A percentile compares a stretch with the other conserved stretches of the same genome.
Evolutionary conservation across 2,329 filamentous ascomycete species (phyloP).

Genomic region (Xylariaceae sp.): DNA sequence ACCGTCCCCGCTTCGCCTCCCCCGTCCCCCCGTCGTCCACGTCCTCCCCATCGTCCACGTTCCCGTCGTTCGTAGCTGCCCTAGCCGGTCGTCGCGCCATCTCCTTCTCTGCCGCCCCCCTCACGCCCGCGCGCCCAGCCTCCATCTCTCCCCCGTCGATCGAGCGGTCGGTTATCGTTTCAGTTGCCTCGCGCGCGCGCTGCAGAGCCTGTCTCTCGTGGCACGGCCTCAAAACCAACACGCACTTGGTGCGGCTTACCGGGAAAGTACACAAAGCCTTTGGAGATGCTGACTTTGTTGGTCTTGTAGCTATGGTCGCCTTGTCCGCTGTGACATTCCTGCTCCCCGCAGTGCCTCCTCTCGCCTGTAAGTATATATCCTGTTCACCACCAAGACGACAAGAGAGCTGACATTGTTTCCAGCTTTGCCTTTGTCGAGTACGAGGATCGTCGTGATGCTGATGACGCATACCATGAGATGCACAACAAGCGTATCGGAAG

Average conservation of each 20-base stretch:
- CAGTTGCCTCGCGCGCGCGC: constrained; percentile 33
- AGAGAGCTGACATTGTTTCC: constrained; percentile 11
- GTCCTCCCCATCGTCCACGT: constrained; percentile 32
- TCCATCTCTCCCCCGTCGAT: constrained; percentile 38
- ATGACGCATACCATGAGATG: constrained; percentile 99
- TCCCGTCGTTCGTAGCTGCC: constrained; percentile 32
- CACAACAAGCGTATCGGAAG: constrained; percentile 98
- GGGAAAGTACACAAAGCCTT: constrained; percentile 27
- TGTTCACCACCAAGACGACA: constrained; percentile 2
- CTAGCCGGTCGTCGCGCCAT: constrained; percentile 38
- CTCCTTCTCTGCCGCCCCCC: constrained; percentile 25
- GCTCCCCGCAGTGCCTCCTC: constrained; percentile 90
- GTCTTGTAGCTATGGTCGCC: constrained; percentile 79
- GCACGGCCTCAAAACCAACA: constrained; percentile 30
- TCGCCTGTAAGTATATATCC: constrained; percentile 71
- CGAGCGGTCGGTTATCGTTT: constrained; percentile 41
- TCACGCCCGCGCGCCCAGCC: constrained; percentile 29
- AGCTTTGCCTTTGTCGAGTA: constrained; percentile 99
- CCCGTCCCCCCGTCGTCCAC: constrained; percentile 31
- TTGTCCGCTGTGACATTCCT: constrained; percentile 97
- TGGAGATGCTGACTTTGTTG: constrained; percentile 41
- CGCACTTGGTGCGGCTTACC: constrained; percentile 29
- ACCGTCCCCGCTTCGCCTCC: constrained; percentile 30
- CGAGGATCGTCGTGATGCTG: constrained; percentile 94
- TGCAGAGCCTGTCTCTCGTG: constrained; percentile 31